Base-by-base conservation (phyloP, 352 stramenopile species). In the Globisporangium irregulare region DNA sequence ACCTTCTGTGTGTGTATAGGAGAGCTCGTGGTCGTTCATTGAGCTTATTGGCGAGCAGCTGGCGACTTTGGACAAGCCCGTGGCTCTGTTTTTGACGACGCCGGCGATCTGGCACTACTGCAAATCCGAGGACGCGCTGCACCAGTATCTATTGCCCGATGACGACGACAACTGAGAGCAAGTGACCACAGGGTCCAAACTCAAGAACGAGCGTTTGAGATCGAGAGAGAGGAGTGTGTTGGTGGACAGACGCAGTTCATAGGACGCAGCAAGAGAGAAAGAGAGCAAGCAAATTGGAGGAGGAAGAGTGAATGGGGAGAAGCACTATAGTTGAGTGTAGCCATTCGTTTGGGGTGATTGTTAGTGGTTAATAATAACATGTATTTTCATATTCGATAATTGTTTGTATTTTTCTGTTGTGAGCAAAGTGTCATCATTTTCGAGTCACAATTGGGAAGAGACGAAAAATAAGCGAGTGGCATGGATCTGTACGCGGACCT, bases 401-500 rank as follows among this genome's bases (percentile, higher is more conserved):
- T 36, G 53, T 36, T 58, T 29, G 4, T 27, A 57, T 57, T 29
- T 18, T 29, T 18, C 10, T 20, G 51, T 4, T 6, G 12, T 18
- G 10, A 36, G 7, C 24, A 22, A 57, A 20, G 32, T 1, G 29
- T n/a, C 14, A 51, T 8, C 14, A 51, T 8, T 59, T 36, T 59
- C 53, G 4, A 59, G 15, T 3, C 14, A 5, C 14, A 5, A 34
- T n/a, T 4, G 38, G 38, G 5, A 59, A 59, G 2, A n/a, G 29
- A 36, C 9, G 15, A 14, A 9, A 59, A 41, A 24, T 1, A 14
- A 34, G 25, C 53, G 53, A 25, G 3, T 3, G 7, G 22, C 38
- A 93, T 93, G 86, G 86, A 93, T 83, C 64, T 94, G 67, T 94
- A 94, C 66, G 86, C 76, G 2, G 86, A 92, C 60, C 69, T 94